These are phyloP conservation scores for Tetracentron sinense DNA, from an alignment of 164 flowering plant genomes.

Conservation along the genomic window DNA sequence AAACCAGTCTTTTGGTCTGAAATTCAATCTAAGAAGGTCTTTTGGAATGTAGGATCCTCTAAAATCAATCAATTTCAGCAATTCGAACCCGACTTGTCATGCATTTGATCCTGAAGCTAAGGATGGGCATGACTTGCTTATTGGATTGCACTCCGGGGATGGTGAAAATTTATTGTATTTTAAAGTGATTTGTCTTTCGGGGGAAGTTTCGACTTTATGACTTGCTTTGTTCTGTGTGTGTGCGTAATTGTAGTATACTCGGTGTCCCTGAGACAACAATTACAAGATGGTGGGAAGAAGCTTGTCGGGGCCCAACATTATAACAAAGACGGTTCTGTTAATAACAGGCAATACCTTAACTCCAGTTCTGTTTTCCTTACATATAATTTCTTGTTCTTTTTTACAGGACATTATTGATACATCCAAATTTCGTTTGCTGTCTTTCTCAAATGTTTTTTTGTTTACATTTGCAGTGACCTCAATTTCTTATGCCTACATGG, in stretches of 20 bases:
- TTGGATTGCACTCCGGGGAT: conserved; percentile 91
- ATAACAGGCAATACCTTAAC: conserved; percentile 59
- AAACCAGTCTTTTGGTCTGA: background rate
- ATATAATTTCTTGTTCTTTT: no score
- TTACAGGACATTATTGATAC: no score
- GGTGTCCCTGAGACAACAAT: conserved; percentile 84
- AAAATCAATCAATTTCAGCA: conserved; percentile 82
- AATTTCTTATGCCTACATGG: no score
- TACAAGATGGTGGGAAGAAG: conserved; percentile 93
- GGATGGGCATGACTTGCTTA: conserved; percentile 94
- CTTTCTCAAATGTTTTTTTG: no score
- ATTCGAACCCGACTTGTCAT: conserved; percentile 88
- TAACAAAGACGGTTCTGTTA: conserved; percentile 87
- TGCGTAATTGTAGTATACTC: conserved; percentile 59
- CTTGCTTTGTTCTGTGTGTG: conserved; percentile 13
- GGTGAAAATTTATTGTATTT: conserved; percentile 40
- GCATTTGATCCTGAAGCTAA: conserved; percentile 88
- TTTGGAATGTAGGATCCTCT: conserved; percentile 74
- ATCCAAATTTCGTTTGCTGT: no score
- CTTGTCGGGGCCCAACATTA: conserved; percentile 95
- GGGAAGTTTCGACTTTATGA: background rate
- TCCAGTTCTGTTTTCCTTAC: no score
- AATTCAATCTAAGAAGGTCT: background rate
- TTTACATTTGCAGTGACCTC: no score
- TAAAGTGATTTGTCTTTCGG: background rate